Conservation (phyloP, 108 stramenopile genomes). For the Ochromonas danica region DNA sequence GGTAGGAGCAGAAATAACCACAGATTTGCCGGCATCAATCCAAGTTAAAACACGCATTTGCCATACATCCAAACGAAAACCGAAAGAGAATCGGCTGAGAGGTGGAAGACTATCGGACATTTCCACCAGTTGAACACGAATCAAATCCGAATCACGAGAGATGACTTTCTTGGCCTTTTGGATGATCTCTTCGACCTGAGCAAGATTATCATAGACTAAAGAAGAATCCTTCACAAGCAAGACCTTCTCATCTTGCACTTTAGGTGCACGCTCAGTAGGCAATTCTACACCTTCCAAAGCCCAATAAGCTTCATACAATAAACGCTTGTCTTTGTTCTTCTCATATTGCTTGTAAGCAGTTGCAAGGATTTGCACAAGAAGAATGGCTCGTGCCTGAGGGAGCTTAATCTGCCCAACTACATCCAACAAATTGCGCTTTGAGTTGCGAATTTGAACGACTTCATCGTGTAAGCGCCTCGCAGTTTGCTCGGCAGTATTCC, state of each 20-base stretch:
- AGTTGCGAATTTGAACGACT: conserved; percentile 4
- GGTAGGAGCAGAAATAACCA: conserved; percentile 96
- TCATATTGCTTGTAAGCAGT: neutral
- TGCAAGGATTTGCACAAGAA: neutral
- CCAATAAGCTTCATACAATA: neutral
- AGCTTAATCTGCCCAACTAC: neutral
- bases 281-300: neutral
- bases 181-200: neutral
- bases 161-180: neutral
- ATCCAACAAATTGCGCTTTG: neutral
- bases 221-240: neutral
- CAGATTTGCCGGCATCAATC: conserved; percentile 82
- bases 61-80: conserved; percentile 90
- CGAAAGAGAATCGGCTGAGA: conserved; percentile 87
- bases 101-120: conserved; percentile 97
- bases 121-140: conserved; percentile 81
- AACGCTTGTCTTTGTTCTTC: neutral
- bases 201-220: neutral
- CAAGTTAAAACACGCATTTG: conserved; percentile 87
- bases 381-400: neutral
- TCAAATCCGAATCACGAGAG: neutral
- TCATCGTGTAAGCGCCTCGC: neutral
- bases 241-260: neutral
- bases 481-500: neutral
- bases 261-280: neutral